Percentiles rank a stretch among this genome's conserved stretches.
Conservation (phyloP, 352 stramenopile species). For the Blastocystis sp. region DNA sequence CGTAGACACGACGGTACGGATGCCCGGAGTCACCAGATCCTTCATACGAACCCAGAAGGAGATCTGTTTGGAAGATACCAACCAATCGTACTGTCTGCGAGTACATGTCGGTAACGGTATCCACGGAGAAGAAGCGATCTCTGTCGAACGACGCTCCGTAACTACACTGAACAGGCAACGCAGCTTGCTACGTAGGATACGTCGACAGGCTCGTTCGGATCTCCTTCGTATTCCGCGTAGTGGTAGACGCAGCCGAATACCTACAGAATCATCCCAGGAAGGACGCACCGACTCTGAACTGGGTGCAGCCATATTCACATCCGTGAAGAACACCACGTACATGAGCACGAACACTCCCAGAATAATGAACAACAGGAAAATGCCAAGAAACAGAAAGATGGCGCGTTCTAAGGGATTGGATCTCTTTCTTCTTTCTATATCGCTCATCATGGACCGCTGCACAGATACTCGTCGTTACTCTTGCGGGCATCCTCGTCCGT, state of each 20-base stretch:
- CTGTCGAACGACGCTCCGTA: constrained; percentile 14
- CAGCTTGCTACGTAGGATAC: not conserved
- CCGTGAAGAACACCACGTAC: constrained; percentile 1
- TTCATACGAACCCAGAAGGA: constrained; percentile 43
- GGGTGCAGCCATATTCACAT: not conserved
- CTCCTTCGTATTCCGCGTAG: not conserved
- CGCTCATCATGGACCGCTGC: not conserved
- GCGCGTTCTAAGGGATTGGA: constrained; percentile 30
- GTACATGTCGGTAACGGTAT: not conserved
- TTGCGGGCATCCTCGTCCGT: not conserved
- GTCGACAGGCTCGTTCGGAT: not conserved
- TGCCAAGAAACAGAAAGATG: constrained; percentile 11
- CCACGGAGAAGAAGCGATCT: not conserved
- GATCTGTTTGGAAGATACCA: not conserved
- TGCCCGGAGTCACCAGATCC: not conserved
- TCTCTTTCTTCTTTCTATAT: constrained; percentile 34
- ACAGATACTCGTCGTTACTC: not conserved
- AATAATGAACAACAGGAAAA: constrained; percentile 45
- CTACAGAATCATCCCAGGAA: not conserved
- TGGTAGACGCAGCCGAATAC: not conserved
- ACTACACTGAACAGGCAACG: not conserved
- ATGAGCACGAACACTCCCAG: not conserved
- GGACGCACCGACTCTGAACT: not conserved
- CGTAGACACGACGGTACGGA: constrained; percentile 14
- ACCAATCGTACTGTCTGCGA: not conserved